These are phyloP conservation scores for Amphibolis antarctica DNA, from an alignment of 106 monocot species.

Conservation along the genomic window DNA sequence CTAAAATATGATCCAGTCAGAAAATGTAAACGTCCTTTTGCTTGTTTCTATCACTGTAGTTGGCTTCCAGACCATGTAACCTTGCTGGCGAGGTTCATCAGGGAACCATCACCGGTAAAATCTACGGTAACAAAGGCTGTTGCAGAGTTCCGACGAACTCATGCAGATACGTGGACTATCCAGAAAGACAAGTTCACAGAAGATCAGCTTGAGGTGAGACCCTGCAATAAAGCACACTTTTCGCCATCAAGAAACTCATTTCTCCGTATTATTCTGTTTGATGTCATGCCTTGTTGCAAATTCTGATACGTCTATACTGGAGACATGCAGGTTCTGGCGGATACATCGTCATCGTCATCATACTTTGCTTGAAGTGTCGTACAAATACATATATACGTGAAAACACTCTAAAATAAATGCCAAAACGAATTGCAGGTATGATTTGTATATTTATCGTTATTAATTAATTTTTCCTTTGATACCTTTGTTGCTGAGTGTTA, in stretches of 20 bases:
- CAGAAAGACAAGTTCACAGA: constrained; percentile 86
- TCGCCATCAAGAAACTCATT: neutral
- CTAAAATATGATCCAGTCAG: no score
- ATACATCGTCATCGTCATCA: constrained; percentile 83
- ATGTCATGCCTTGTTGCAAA: no score
- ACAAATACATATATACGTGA: neutral
- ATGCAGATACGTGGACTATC: constrained; percentile 96
- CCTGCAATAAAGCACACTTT: neutral
- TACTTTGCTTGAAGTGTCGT: constrained; percentile 64
- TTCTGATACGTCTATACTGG: neutral
- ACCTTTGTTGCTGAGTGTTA: neutral
- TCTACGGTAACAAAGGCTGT: constrained; percentile 90
- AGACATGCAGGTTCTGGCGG: constrained; percentile 67
- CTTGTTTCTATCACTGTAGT: constrained; percentile 23
- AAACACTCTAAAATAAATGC: neutral
- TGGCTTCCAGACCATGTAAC: constrained; percentile 97
- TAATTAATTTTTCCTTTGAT: neutral
- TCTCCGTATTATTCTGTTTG: neutral
- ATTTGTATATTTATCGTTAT: no score
- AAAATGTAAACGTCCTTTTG: no score
- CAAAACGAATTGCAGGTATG: neutral
- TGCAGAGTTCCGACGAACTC: constrained; percentile 91
- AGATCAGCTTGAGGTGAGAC: constrained; percentile 90
- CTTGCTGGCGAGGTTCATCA: constrained; percentile 71
- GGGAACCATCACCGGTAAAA: constrained; percentile 75